Base-by-base conservation (phyloP, 495 filamentous ascomycete species). In the Rostrohypoxylon terebratum region DNA sequence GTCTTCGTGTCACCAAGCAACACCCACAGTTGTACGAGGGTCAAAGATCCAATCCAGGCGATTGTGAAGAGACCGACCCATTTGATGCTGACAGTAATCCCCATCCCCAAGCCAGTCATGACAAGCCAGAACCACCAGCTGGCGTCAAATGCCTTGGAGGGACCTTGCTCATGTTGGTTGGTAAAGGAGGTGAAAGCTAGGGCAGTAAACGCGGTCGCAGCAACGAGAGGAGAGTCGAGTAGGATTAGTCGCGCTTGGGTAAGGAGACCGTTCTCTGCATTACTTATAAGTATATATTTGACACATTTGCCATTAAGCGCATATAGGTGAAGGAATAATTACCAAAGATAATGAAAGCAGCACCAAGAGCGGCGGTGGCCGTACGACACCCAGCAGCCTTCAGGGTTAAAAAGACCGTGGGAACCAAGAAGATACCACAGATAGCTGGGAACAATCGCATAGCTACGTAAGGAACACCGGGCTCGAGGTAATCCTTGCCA, bases 61-160 rank as follows among this genome's bases (percentile, higher is more conserved):
- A 98, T 98, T 48, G 96, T 99, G 84, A 98, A 98, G 50, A 99
- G 85, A 36, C 96, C 96, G 77, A 99, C 96, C 96, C 96, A 99
- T 85, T 99, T 99, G 64, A 98, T 93, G 81, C 95, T 98, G 64
- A 93, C 87, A 0, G 96, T 99, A 45, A 94, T 93, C 69, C 96
- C 96, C 48, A 99, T 86, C 13, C 90, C 90, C 25, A 98, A 81
- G 61, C 96, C 96, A 20, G 93, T 98, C 74, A 92, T 89, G 44
- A 84, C 87, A 51, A 99, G 87, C 96, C 96, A 99, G 83, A 98
- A 96, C 96, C 96, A 99, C 96, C 96, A 99, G 77, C 88, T 90
- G 10, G 90, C 87, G 63, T 88, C 81, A 82, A 99, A 99, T 11
- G 96, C 96, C 78, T 92, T 88, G 0, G 86, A 86, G 5, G 94